Evolutionary conservation across 257 asterid genomes (phyloP).

Genomic region (Coffea eugenioides): DNA sequence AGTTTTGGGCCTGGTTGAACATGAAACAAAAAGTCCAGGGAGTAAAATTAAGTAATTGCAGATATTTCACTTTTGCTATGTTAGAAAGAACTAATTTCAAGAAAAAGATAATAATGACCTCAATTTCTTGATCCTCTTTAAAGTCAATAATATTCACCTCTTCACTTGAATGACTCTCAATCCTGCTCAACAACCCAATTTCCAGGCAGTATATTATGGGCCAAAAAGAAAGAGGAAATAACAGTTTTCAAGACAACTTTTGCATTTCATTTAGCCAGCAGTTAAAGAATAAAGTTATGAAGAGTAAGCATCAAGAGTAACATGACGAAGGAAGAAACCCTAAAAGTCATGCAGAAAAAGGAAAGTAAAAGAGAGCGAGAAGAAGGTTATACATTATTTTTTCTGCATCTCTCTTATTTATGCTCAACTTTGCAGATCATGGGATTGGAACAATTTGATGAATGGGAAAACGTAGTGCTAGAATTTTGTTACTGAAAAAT

Average conservation of each 20-base stretch:
- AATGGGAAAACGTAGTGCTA: background rate
- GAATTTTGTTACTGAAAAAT: background rate
- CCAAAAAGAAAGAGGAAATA: background rate
- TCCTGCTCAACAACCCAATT: slow-evolving; percentile 37
- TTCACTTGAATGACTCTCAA: slow-evolving; percentile 34
- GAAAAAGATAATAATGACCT: slow-evolving; percentile 39
- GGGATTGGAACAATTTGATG: background rate
- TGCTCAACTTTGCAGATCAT: background rate
- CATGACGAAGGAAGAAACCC: background rate
- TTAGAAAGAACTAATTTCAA: background rate
- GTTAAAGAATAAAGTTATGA: background rate
- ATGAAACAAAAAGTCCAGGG: slow-evolving; percentile 16
- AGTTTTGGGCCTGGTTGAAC: slow-evolving; percentile 35
- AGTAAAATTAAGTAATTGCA: background rate
- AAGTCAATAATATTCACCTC: slow-evolving; percentile 20
- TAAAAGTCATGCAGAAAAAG: background rate
- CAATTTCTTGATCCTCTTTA: slow-evolving; percentile 35
- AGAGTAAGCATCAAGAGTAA: too few species aligned
- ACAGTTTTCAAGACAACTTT: background rate
- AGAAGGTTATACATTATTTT: background rate
- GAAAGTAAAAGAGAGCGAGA: background rate
- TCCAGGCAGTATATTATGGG: background rate
- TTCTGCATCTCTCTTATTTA: background rate
- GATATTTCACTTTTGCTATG: background rate
- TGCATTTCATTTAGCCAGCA: background rate